A percentile compares a stretch with the other conserved stretches of the same genome.
phyloP scores from a whole-genome alignment of 208 protist genomes.

The Angomonas deanei region DNA sequence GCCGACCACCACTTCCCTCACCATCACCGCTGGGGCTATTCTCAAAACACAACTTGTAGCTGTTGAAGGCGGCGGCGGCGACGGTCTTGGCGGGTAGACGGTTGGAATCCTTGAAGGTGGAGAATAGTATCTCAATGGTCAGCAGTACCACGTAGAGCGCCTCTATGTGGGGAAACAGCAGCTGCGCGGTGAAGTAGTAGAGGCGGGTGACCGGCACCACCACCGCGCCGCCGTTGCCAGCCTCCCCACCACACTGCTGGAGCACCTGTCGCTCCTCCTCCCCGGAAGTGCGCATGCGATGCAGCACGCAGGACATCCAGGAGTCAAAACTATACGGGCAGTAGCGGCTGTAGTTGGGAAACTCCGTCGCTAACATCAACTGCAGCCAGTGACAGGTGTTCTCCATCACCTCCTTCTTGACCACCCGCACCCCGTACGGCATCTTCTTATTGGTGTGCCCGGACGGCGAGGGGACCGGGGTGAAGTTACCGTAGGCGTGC shows the following conservation, averaged over 20 bases:
- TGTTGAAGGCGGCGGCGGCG: slow-evolving; percentile 8
- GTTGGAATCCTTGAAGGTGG: slow-evolving; percentile 11
- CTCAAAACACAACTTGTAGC: not conserved
- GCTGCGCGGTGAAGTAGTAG: slow-evolving; percentile 45
- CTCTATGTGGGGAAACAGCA: slow-evolving; percentile 55
- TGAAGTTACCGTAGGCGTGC: slow-evolving; percentile 9
- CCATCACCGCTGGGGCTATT: too few species aligned
- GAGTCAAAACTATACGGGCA: slow-evolving; percentile 46
- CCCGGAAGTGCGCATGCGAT: slow-evolving; percentile 22
- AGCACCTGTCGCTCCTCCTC: not conserved
- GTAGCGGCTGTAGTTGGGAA: slow-evolving; percentile 58
- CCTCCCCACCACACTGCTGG: not conserved
- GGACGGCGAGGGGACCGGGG: not conserved
- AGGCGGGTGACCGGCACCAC: slow-evolving; percentile 28
- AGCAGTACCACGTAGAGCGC: slow-evolving; percentile 32
- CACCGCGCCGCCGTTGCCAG: slow-evolving; percentile 1
- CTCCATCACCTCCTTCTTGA: slow-evolving; percentile 32
- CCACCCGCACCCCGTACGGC: slow-evolving; percentile 11
- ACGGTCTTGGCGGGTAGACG: slow-evolving; percentile 16
- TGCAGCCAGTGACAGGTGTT: slow-evolving; percentile 43
- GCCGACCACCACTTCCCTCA: too few species aligned
- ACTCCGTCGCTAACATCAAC: slow-evolving; percentile 56
- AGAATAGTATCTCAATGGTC: slow-evolving; percentile 15
- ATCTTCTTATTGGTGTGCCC: slow-evolving; percentile 5
- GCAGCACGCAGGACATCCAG: slow-evolving; percentile 59